Base-by-base conservation (phyloP, 495 filamentous ascomycete species). In the Pseudoneurospora amorphoporcata region DNA sequence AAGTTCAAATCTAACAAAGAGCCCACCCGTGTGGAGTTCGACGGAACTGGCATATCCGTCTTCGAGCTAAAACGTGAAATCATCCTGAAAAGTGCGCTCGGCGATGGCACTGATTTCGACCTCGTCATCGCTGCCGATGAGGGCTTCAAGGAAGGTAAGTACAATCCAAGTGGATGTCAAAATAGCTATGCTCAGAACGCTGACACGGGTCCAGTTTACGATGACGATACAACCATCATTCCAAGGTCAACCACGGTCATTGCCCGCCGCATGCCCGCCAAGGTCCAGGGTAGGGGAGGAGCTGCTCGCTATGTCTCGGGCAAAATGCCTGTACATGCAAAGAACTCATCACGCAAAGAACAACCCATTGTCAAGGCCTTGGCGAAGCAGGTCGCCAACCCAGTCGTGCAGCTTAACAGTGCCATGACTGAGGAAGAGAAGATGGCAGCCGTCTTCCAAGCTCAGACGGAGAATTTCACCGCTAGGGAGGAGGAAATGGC, bases 1-100 rank as follows among this genome's bases (percentile, higher is more conserved):
- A 97, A 97, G 85, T 99, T 98, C 92, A 98, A 98, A 87, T 98
- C 95, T 72, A 93, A 95, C 81, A 97, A 95, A 83, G 96, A 98
- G 81, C 92, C 95, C 71, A 91, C 93, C 32, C 87, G 94, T 79
- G 92, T 99, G 73, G 91, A 93, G 77, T 99, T 99, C 84, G 95
- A 99, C 84, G 95, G 95, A 79, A 98, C 95, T 77, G 93, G 93
- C 83, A 97, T 99, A 74, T 97, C 95, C 71, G 95, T 98, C 77
- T 99, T 98, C 84, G 95, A 98, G 81, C 83, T 98, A 79, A 99
- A 99, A 83, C 90, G 95, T 83, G 94, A 97, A 82, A 99, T 99
- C 79, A 99, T 99, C 83, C 87, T 88, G 77, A 90, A 92, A 83
- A 95, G 92, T 84, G 92, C 91, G 74, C 86, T 98, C 58, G 96